phyloP scores from a whole-genome alignment of 352 stramenopile species.

The Halophytophthora polymorphica region DNA sequence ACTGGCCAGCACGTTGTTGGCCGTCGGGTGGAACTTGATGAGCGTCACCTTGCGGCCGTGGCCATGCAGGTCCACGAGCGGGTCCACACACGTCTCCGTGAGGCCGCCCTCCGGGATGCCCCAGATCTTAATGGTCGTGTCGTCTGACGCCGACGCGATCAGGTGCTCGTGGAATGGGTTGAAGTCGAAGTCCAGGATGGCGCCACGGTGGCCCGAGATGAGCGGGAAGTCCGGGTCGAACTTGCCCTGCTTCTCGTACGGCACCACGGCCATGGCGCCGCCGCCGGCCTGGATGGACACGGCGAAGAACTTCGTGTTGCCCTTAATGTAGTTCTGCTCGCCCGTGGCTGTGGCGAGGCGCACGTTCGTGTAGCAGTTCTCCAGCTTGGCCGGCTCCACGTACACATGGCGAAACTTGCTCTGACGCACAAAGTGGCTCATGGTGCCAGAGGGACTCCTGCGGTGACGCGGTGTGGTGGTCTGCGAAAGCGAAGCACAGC shows the following conservation, averaged over 20 bases:
- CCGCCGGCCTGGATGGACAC: slow-evolving; percentile 90
- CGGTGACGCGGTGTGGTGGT: slow-evolving; percentile 2
- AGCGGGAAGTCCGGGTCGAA: slow-evolving; percentile 93
- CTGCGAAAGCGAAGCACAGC: slow-evolving; percentile 1
- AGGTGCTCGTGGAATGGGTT: slow-evolving; percentile 97
- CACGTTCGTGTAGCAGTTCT: slow-evolving; percentile 91
- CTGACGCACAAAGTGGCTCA: slow-evolving; percentile 94
- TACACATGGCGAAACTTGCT: slow-evolving; percentile 99
- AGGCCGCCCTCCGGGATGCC: slow-evolving; percentile 94
- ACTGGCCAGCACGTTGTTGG: slow-evolving; percentile 96
- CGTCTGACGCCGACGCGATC: slow-evolving; percentile 95
- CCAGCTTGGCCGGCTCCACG: slow-evolving; percentile 94
- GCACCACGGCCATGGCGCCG: slow-evolving; percentile 91
- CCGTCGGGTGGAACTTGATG: slow-evolving; percentile 97
- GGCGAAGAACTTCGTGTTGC: slow-evolving; percentile 99
- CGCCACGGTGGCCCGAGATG: slow-evolving; percentile 93
- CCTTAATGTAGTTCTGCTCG: slow-evolving; percentile 99
- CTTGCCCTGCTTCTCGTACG: slow-evolving; percentile 93
- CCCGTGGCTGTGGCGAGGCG: slow-evolving; percentile 95
- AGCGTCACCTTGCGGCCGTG: slow-evolving; percentile 97
- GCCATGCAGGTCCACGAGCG: slow-evolving; percentile 94
- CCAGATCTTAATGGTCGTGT: slow-evolving; percentile 98
- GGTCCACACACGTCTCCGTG: slow-evolving; percentile 92
- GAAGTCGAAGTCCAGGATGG: slow-evolving; percentile 99
- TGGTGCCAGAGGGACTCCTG: slow-evolving; percentile 27